Evolutionary conservation across 371 early-diverging fungal species (phyloP).

Genomic region (Vittaforma corneae): DNA sequence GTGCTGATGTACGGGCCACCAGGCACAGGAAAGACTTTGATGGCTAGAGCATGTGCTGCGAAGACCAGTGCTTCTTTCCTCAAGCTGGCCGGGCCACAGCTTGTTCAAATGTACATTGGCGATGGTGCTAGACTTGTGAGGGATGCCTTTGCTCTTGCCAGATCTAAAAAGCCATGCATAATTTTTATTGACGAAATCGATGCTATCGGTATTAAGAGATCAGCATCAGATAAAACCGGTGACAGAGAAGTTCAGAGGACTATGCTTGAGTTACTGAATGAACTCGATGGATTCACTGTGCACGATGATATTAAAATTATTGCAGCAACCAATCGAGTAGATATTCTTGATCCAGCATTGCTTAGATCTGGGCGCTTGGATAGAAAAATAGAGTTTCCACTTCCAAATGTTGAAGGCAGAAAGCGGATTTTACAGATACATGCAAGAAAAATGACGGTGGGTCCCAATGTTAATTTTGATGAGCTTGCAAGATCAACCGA

Average conservation of each 20-base stretch:
- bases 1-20: constrained; percentile 96
- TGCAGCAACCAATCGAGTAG: constrained; percentile 99
- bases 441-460: constrained; percentile 93
- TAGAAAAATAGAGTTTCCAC: constrained; percentile 97
- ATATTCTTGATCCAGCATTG: constrained; percentile 97
- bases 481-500: constrained; percentile 92
- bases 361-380: constrained; percentile 95
- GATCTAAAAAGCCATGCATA: constrained; percentile 94
- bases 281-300: constrained; percentile 92
- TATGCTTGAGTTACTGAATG: constrained; percentile 96
- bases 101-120: constrained; percentile 99
- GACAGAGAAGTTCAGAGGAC: constrained; percentile 99
- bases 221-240: constrained; percentile 88
- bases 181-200: constrained; percentile 99
- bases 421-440: constrained; percentile 96
- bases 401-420: constrained; percentile 92
- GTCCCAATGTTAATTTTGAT: constrained; percentile 88
- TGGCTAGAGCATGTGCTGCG: constrained; percentile 93
- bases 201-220: constrained; percentile 96
- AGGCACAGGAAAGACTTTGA: constrained; percentile 75
- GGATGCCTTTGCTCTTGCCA: constrained; percentile 91
- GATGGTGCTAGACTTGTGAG: constrained; percentile 96
- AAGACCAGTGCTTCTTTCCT: constrained; percentile 87
- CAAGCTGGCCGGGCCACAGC: constrained; percentile 89
- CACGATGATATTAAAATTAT: constrained; percentile 95